Evolutionary conservation across 1,139 yeast genomes (phyloP).

Genomic region (Candida sanyaensis): DNA sequence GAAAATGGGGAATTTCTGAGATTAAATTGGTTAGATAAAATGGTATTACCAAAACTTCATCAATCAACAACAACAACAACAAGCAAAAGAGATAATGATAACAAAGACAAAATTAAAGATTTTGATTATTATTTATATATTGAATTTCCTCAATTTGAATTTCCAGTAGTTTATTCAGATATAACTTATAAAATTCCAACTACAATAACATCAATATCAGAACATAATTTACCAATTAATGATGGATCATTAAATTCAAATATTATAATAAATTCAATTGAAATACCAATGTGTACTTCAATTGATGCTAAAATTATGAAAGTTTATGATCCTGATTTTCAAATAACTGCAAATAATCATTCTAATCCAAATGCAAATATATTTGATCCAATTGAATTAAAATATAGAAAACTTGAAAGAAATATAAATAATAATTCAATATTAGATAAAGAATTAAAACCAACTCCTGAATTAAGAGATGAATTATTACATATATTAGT

Average conservation of each 20-base stretch:
- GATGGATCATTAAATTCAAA: constrained; percentile 21
- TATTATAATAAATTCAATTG: constrained; percentile 36
- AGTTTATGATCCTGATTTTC: constrained; percentile 45
- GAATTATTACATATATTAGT: constrained; percentile 66
- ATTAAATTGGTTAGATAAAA: constrained; percentile 75
- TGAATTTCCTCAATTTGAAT: constrained; percentile 75
- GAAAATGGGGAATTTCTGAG: constrained; percentile 67
- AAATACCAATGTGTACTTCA: constrained; percentile 28
- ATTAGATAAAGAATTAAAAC: constrained; percentile 83
- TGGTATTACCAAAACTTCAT: constrained; percentile 54
- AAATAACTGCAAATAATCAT: constrained; percentile 13
- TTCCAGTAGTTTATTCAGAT: constrained; percentile 82
- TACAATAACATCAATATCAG: constrained; percentile 12
- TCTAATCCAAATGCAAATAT: constrained; percentile 12
- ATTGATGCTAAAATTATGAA: constrained; percentile 16
- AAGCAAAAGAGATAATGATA: too few relatives aligned
- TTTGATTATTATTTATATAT: constrained; percentile 53
- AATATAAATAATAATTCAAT: constrained; percentile 71
- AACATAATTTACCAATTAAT: constrained; percentile 6
- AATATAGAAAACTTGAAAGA: constrained; percentile 82
- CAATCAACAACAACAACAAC: too few relatives aligned
- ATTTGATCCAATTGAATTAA: constrained; percentile 81
- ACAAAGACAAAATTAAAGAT: constrained; percentile 16
- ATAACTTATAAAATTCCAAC: constrained; percentile 25
- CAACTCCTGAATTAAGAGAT: constrained; percentile 81